Base-by-base conservation (phyloP, 2,329 filamentous ascomycete genomes). In the Penicillium sp. region DNA sequence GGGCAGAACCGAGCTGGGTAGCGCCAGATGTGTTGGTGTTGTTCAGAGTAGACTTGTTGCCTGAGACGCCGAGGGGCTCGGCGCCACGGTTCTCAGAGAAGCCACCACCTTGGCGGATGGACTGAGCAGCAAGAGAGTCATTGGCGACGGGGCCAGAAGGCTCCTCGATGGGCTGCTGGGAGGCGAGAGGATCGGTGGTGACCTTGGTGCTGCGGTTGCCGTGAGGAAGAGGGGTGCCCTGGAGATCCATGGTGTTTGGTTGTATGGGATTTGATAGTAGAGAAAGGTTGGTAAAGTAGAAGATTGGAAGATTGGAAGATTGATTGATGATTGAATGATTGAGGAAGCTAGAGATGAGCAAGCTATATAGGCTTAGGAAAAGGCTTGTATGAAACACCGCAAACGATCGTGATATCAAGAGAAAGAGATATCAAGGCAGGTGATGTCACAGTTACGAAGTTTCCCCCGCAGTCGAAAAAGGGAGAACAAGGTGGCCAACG, bases 61-160 rank as follows among this genome's bases (percentile, higher is more conserved):
- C 77, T 7, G 71, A 69, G 40, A 81, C 77, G 11, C 68, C 64
- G 26, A 72, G 70, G 5, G 74, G 73, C 32, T 74, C 72, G 14
- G 75, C 74, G 51, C 77, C 72, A 20, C 74, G 72, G 68, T 87
- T 86, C 46, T 76, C 65, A 32, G 77, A 71, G 58, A 87, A 88
- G 10, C 66, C 71, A 54, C 85, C 86, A 47, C 76, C 76, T 18
- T 72, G 56, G 38, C 74, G 70, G 49, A 81, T 69, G 0, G 87
- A 93, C 60, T 91, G 84, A 48, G 81, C 84, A 9, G 88, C 88
- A 4, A 94, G 81, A 6, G 86, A 91, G 68, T 85, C 86, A 11
- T 77, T 72, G 36, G 77, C 70, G 1, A 91, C 76, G 22, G 74
- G 59, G 42, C 88, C 88, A 4, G 84, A 72, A 11, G 76, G 71